A percentile compares a stretch with the other conserved stretches of the same genome.
phyloP scores from a whole-genome alignment of 805 yeast genomes.

The Metschnikowia corniflorae region DNA sequence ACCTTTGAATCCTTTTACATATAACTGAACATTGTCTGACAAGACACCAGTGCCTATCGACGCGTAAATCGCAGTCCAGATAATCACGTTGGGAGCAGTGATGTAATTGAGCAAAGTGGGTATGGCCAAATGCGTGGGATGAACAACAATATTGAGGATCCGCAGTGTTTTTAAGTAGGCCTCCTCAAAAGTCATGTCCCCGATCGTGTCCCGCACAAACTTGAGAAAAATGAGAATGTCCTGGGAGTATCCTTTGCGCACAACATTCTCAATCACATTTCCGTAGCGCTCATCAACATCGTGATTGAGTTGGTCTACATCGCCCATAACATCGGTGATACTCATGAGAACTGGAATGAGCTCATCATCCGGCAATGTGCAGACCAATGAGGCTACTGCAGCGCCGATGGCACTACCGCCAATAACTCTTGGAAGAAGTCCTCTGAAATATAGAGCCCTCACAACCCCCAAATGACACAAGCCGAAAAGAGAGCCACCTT shows the following conservation, averaged over 20 bases:
- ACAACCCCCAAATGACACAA: conserved; percentile 92
- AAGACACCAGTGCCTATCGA: conserved; percentile 72
- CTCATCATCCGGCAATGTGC: conserved; percentile 68
- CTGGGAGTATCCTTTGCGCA: conserved; percentile 79
- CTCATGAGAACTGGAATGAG: conserved; percentile 44
- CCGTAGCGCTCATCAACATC: conserved; percentile 60
- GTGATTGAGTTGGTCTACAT: conserved; percentile 46
- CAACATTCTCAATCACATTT: conserved; percentile 68
- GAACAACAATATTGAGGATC: conserved; percentile 78
- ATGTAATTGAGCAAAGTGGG: conserved; percentile 81
- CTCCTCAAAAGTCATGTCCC: conserved; percentile 89
- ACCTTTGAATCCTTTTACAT: conserved; percentile 61
- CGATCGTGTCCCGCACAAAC: conserved; percentile 71
- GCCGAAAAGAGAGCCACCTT: conserved; percentile 95
- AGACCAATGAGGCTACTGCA: conserved; percentile 80
- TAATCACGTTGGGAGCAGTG: conserved; percentile 88
- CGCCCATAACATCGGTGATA: conserved; percentile 39
- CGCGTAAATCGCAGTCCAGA: conserved; percentile 81
- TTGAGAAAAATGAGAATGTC: conserved; percentile 77
- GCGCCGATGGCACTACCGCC: conserved; percentile 96
- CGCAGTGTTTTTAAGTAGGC: conserved; percentile 78
- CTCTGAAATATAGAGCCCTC: conserved; percentile 70
- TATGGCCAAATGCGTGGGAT: conserved; percentile 68
- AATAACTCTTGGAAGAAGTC: conserved; percentile 76
- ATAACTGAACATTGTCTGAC: conserved; percentile 51